phyloP scores from a whole-genome alignment of 768 basidiomycete species.

The Auriculariales sp. region DNA sequence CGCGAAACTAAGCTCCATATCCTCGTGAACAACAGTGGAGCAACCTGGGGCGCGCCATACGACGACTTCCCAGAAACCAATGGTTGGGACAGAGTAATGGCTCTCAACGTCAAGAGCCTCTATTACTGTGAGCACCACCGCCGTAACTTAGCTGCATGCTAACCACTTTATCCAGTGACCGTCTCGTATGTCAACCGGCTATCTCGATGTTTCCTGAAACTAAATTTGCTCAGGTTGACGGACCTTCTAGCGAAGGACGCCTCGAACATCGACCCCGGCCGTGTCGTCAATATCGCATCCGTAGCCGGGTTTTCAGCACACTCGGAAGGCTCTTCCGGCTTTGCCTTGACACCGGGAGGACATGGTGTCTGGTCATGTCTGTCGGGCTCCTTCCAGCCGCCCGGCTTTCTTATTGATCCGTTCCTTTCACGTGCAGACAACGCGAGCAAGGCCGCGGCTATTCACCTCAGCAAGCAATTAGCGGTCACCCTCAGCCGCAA shows the following conservation, averaged over 20 bases:
- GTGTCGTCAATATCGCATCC: constrained; percentile 77
- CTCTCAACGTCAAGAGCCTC: constrained; percentile 72
- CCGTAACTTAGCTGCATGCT: no score
- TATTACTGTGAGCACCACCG: constrained; percentile 76
- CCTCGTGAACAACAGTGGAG: constrained; percentile 73
- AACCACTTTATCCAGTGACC: constrained; percentile 27
- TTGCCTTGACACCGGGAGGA: constrained; percentile 32
- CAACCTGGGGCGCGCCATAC: constrained; percentile 62
- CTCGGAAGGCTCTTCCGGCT: constrained; percentile 27
- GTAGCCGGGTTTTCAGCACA: constrained; percentile 39
- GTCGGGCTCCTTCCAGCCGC: no score
- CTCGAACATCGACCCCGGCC: constrained; percentile 46
- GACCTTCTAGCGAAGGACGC: constrained; percentile 53
- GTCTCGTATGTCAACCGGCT: constrained; percentile 24
- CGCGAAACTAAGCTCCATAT: constrained; percentile 65
- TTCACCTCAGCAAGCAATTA: constrained; percentile 66
- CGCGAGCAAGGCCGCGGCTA: constrained; percentile 76
- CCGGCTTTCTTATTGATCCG: no score
- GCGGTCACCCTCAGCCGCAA: constrained; percentile 46
- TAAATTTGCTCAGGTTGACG: constrained; percentile 24
- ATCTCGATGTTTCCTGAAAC: not conserved
- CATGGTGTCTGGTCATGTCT: constrained; percentile 68
- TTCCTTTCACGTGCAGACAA: constrained; percentile 56
- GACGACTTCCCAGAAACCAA: constrained; percentile 62
- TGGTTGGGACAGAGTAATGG: constrained; percentile 76